Conservation (phyloP, 345 rosid genomes). For the Limnanthes douglasii region DNA sequence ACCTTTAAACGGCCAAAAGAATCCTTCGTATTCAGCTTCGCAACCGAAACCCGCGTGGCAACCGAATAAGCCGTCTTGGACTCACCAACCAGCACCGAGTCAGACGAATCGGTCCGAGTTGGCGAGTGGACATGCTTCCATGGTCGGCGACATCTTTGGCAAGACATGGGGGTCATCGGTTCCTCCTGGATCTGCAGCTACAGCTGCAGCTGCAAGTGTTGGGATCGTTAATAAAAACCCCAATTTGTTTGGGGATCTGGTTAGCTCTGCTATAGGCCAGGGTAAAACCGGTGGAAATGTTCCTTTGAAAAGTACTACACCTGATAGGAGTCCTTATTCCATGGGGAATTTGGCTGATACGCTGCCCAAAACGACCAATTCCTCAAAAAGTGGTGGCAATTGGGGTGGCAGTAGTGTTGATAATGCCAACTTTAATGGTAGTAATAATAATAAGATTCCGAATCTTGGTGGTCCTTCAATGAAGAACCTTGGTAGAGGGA, state of each 20-base stretch:
- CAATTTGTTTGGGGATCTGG: slow-evolving; percentile 76
- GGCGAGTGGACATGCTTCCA: slow-evolving; percentile 44
- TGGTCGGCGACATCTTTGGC: slow-evolving; percentile 87
- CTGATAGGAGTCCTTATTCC: slow-evolving; percentile 40
- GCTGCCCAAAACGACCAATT: slow-evolving; percentile 41
- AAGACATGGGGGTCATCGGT: slow-evolving; percentile 61
- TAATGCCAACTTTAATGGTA: slow-evolving; percentile 10
- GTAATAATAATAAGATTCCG: slow-evolving; percentile 18
- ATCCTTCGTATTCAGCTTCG: slow-evolving; percentile 28
- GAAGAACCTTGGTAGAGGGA: slow-evolving; percentile 30
- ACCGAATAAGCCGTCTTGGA: slow-evolving; percentile 73
- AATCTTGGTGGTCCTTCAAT: slow-evolving; percentile 58
- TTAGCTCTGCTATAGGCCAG: slow-evolving; percentile 68
- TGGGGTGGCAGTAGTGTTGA: slow-evolving; percentile 23
- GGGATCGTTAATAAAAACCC: slow-evolving; percentile 67
- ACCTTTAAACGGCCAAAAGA: slow-evolving; percentile 68
- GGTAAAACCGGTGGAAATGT: slow-evolving; percentile 39
- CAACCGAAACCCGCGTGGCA: slow-evolving; percentile 64
- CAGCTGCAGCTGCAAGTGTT: slow-evolving; percentile 26
- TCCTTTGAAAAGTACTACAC: slow-evolving; percentile 51
- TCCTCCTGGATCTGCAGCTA: slow-evolving; percentile 24
- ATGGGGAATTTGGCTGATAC: slow-evolving; percentile 79
- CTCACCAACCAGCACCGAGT: slow-evolving; percentile 61
- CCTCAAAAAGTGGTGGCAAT: slow-evolving; percentile 24
- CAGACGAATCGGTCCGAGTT: slow-evolving; percentile 23